Conservation (phyloP, 345 rosid genomes). For the Physaria fendleri region DNA sequence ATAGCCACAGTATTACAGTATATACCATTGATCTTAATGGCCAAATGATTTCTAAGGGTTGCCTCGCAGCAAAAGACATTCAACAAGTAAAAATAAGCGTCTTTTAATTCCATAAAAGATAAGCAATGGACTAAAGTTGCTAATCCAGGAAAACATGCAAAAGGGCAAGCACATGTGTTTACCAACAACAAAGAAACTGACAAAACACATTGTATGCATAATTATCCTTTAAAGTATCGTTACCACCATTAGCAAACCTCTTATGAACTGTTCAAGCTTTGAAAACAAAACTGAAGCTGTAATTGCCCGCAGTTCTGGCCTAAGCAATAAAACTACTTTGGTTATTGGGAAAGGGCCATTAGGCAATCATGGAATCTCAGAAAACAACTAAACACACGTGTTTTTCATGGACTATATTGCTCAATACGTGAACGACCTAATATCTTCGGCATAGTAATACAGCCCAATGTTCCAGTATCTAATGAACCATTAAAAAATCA, state of each 20-base stretch:
- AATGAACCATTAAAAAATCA: neutral
- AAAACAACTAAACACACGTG: neutral
- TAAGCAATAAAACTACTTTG: neutral
- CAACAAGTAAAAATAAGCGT: neutral
- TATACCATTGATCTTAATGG: neutral
- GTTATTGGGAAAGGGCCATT: neutral
- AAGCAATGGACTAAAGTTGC: constrained; percentile 2
- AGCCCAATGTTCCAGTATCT: neutral
- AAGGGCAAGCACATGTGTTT: neutral
- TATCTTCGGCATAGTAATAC: too few species aligned
- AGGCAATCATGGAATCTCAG: neutral
- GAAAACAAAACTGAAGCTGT: neutral
- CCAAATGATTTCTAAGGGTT: neutral
- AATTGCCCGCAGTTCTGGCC: neutral
- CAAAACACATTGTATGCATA: neutral
- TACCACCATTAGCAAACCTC: neutral
- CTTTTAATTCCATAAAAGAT: neutral
- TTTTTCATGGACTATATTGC: too few species aligned
- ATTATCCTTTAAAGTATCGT: neutral
- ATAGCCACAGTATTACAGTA: too few species aligned
- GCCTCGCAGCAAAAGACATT: neutral
- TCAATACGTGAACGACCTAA: neutral
- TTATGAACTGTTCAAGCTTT: neutral
- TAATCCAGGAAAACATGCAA: neutral
- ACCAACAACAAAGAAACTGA: neutral